Evolutionary conservation across 2,329 filamentous ascomycete species (phyloP), one percentile per base, ranked within the genome.

Genomic region (Cordyceps cateniannulata): DNA sequence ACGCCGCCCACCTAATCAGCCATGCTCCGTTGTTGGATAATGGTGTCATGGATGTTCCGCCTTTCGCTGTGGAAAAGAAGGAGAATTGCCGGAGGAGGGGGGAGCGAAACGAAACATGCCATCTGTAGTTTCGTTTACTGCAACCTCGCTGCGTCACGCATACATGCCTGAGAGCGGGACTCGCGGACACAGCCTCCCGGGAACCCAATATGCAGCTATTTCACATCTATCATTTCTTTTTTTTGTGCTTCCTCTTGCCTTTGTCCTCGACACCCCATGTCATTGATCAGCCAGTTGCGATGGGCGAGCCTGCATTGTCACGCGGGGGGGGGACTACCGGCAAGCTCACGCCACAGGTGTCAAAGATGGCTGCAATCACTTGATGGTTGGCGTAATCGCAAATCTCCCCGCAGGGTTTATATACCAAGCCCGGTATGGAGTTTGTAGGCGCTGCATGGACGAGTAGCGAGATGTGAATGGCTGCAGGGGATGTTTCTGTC

Each of bases 81-180:
- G 7, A 18, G 24, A 24, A 18, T 16, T 45, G 18, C 10, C 29
- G 7, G 12, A 14, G 25, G 10, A 6, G 6, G 3, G 6, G 4
- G 50, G n/a, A 18, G 29, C 25, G n/a, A 22, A 16, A n/a, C 12
- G 18, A 32, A 32, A 24, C 40, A 48, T 18, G 22, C 53, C 29
- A 38, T 47, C 53, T 56, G n/a, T 12, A 3, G 38, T 27, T 12
- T 38, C 42, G 25, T 49, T 5, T 9, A 44, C 53, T 38, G 53
- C 53, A 20, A 24, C 53, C 53, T 56, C 42, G 16, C 25, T 22
- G 27, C 53, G 38, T 56, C 53, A 48, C 38, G 42, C 42, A 56
- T 48, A 38, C 42, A 44, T 48, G 53, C 53, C 53, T n/a, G 38
- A 48, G 42, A 25, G 53, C 53, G 42, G 53, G 53, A 47, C 53